phyloP scores from a whole-genome alignment of 345 rosid genomes.

The Raphanus raphanistrum region DNA sequence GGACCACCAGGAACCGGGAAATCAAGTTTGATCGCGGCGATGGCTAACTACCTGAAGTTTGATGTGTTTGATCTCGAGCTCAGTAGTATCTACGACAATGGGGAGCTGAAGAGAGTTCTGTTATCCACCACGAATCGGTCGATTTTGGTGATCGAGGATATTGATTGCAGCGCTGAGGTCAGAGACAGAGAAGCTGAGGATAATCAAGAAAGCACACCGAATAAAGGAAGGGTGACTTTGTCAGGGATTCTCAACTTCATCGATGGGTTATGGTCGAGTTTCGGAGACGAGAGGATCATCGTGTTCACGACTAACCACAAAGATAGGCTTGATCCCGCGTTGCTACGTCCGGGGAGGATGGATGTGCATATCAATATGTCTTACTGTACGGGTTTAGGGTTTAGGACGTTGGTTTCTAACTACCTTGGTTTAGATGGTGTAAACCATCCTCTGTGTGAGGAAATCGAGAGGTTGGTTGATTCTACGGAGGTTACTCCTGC shows the following conservation, averaged over 20 bases:
- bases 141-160: slow-evolving; percentile 57
- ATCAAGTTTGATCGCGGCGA: slow-evolving; percentile 62
- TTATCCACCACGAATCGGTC: slow-evolving; percentile 51
- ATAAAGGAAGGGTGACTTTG: slow-evolving; percentile 30
- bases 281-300: slow-evolving; percentile 42
- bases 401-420: slow-evolving; percentile 45
- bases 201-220: neutral
- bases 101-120: slow-evolving; percentile 45
- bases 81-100: slow-evolving; percentile 38
- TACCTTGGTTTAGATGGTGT: slow-evolving; percentile 38
- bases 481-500: slow-evolving; percentile 48
- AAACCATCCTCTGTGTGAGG: slow-evolving; percentile 34
- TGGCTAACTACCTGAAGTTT: slow-evolving; percentile 60
- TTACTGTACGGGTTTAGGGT: slow-evolving; percentile 45
- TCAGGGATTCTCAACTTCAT: slow-evolving; percentile 43
- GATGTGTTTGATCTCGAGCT: slow-evolving; percentile 62
- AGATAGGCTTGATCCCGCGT: slow-evolving; percentile 38
- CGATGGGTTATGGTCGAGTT: slow-evolving; percentile 46
- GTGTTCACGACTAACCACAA: slow-evolving; percentile 44
- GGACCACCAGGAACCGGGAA: slow-evolving; percentile 71
- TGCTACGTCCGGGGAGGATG: slow-evolving; percentile 47
- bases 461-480: slow-evolving; percentile 43
- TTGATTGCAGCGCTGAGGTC: slow-evolving; percentile 49
- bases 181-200: slow-evolving; percentile 32
- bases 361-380: slow-evolving; percentile 51